Conservation (phyloP, 2,329 filamentous ascomycete species). For the Neoarthrinium moseri region DNA sequence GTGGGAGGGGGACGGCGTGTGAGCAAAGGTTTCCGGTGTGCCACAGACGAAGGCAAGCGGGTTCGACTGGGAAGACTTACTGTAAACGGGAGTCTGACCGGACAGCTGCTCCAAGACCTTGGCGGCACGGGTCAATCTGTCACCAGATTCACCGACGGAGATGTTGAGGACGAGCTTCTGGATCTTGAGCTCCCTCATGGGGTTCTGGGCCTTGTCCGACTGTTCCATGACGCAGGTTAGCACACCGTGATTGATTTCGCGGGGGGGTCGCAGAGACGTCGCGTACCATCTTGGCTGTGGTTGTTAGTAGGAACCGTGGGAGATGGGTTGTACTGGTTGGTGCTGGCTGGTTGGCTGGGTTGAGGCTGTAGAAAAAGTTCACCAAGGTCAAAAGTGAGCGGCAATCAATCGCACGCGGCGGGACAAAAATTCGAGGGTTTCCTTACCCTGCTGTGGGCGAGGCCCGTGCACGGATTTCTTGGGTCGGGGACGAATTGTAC, state of each 20-base stretch:
- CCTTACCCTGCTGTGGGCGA: conserved; percentile 4
- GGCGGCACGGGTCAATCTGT: conserved; percentile 98
- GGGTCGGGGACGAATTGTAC: conserved; percentile 23
- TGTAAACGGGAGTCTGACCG: conserved; percentile 99
- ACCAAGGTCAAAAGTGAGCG: not conserved
- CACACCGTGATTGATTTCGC: not conserved
- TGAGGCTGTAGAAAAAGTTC: conserved; percentile 6
- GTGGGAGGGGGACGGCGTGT: no score
- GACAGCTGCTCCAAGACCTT: conserved; percentile 99
- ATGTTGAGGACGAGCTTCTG: conserved; percentile 76
- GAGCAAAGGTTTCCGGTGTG: not conserved
- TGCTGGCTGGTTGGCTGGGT: conserved; percentile 34
- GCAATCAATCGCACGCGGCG: not conserved
- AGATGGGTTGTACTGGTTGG: conserved; percentile 4
- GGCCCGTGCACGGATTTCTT: not conserved
- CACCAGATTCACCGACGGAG: conserved; percentile 99
- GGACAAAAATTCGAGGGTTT: conserved; percentile 6
- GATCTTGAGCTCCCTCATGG: conserved; percentile 96
- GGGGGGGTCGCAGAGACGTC: not conserved
- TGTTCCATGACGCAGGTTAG: conserved; percentile 37
- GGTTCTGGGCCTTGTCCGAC: conserved; percentile 90
- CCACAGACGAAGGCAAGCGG: not conserved
- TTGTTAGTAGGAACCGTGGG: conserved; percentile 26
- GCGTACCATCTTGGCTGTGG: conserved; percentile 13
- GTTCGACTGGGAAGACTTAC: conserved; percentile 53